Conservation (phyloP, 164 flowering plant genomes). For the Magnolia changhungtana region DNA sequence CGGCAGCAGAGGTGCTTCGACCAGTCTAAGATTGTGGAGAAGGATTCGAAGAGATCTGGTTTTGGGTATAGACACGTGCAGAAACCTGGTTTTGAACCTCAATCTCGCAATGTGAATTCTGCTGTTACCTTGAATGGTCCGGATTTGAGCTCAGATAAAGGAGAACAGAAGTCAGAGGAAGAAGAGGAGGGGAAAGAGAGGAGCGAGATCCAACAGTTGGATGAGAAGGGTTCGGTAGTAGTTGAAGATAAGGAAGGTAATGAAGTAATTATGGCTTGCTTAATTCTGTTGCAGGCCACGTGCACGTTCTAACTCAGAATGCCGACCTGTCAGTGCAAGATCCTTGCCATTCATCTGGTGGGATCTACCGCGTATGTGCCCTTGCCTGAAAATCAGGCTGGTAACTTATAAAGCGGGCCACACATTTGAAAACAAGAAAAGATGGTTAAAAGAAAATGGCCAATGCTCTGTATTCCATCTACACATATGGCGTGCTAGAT, state of each 20-base stretch:
- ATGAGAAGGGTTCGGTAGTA: constrained; percentile 20
- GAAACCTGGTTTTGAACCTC: constrained; percentile 26
- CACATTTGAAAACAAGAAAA: neutral
- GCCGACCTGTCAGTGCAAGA: neutral
- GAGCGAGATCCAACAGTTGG: constrained; percentile 17
- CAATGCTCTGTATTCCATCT: neutral
- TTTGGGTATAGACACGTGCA: constrained; percentile 37
- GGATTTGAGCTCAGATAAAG: constrained; percentile 13
- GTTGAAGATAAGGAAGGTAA: constrained; percentile 45
- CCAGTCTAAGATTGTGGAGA: constrained; percentile 29
- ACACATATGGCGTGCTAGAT: neutral
- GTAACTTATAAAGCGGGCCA: neutral
- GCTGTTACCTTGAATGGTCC: constrained; percentile 10
- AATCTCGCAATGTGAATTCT: constrained; percentile 16
- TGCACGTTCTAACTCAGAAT: neutral
- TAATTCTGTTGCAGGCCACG: neutral
- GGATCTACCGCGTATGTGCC: neutral
- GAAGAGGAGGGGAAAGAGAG: constrained; percentile 23
- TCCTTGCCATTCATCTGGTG: neutral
- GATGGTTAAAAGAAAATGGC: neutral
- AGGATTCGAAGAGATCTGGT: constrained; percentile 39
- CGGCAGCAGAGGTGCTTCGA: constrained; percentile 44
- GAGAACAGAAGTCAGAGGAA: constrained; percentile 21
- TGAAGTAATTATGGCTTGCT: neutral
- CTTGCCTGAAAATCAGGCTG: neutral